These are phyloP conservation scores for Collariella sp. DNA, from an alignment of 495 filamentous ascomycete species.

Conservation along the genomic window DNA sequence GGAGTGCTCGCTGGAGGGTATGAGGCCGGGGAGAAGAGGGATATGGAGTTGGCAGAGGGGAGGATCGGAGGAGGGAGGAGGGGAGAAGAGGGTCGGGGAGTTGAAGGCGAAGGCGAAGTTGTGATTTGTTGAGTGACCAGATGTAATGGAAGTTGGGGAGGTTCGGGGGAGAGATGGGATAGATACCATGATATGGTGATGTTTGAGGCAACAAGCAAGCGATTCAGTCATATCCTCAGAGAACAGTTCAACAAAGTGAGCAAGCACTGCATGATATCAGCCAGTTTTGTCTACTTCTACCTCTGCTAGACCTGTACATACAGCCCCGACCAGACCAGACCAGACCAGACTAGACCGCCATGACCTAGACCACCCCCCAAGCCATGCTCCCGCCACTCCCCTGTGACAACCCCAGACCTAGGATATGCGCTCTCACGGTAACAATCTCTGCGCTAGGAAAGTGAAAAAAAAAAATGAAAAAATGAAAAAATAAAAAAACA, in stretches of 20 bases:
- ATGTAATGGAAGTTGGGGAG: background rate
- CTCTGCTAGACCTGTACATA: background rate
- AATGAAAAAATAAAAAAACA: background rate
- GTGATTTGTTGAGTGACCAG: no score
- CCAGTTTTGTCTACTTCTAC: background rate
- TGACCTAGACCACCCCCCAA: background rate
- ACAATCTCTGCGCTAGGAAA: slow-evolving; percentile 10
- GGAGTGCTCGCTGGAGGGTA: slow-evolving; percentile 39
- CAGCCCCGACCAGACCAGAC: background rate
- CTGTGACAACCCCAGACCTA: background rate
- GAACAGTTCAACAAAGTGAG: background rate
- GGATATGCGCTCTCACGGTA: background rate
- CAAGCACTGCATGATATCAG: background rate
- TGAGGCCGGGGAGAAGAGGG: slow-evolving; percentile 37
- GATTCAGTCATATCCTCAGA: background rate
- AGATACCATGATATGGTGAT: no score
- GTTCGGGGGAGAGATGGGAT: background rate
- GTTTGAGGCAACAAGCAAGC: no score
- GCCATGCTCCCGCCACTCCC: background rate
- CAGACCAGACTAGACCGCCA: background rate
- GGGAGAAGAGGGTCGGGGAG: slow-evolving; percentile 39
- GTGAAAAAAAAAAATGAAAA: background rate
- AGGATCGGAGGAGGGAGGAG: slow-evolving; percentile 24
- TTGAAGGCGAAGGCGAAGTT: slow-evolving; percentile 16
- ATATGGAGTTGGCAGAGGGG: slow-evolving; percentile 30